Evolutionary conservation across 2,329 filamentous ascomycete genomes (phyloP), one percentile per base, ranked within the genome.

Genomic region (Neonectria hederae): DNA sequence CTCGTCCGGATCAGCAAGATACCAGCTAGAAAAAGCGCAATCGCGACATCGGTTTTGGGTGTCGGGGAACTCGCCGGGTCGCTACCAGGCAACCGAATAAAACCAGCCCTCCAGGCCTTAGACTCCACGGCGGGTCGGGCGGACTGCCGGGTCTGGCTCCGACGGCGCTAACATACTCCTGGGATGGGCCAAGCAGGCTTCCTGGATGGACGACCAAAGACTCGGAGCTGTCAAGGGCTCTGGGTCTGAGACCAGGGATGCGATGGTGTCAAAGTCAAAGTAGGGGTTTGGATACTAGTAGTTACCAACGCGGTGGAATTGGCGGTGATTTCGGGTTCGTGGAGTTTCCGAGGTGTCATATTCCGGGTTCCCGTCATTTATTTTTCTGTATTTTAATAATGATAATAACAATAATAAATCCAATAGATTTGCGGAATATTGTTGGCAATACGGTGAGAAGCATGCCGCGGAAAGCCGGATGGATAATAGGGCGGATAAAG

Each of bases 71-170:
- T 66, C 60, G 55, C 69, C 66, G 65, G 66, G 61, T 68, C 59
- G 58, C 32, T 67, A 42, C 65, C 63, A 63, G 60, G 66, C 58
- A 61, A 52, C 54, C 13, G 35, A 55, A 54, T 49, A 55, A 45
- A 51, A 46, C 58, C 19, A 51, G 51, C 49, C 21, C 19, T 30
- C 42, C 60, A 38, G 13, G 32, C 32, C 32, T 38, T 38, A 38
- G 38, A 42, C 45, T 46, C 38, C 21, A 38, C 40, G 13, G 49
- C 26, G 38, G 63, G 61, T 49, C 61, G 32, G 35, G 45, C 62
- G 69, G 66, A 57, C 51, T 51, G 52, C 49, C 66, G 70, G 70
- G 62, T 59, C 57, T 59, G 61, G 24, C 46, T 63, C 69, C 66
- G 67, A 54, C 59, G 43, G 45, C 40, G 45, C 55, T 63, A 65